A percentile compares a stretch with the other conserved stretches of the same genome.
Conservation (phyloP, 805 yeast species). For the Metschnikowia peoriensis region DNA sequence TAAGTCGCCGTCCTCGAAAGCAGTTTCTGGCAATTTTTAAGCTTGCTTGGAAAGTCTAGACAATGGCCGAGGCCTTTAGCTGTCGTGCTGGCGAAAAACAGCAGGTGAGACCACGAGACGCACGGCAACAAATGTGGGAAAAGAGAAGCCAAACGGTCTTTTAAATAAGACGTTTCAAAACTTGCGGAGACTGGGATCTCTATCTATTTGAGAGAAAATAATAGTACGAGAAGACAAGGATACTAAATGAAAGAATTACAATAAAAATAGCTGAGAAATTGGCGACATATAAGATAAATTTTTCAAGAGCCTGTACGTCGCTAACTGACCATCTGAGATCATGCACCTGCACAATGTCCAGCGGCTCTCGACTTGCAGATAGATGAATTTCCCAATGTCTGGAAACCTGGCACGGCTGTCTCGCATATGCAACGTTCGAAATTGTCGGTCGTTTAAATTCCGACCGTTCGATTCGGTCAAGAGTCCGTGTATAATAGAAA, state of each 20-base stretch:
- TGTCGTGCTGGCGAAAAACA: slow-evolving; percentile 12
- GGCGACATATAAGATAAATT: slow-evolving; percentile 5
- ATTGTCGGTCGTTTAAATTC: slow-evolving; percentile 4
- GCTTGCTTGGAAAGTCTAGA: slow-evolving; percentile 12
- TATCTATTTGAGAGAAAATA: not conserved
- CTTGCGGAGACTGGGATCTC: too few species aligned
- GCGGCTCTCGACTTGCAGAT: slow-evolving; percentile 5
- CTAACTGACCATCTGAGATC: slow-evolving; percentile 1
- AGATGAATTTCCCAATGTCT: not conserved
- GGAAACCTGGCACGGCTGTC: slow-evolving; percentile 2
- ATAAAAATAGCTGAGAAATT: not conserved
- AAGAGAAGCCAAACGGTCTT: not conserved
- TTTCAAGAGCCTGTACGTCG: slow-evolving; percentile 2
- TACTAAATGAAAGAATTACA: not conserved
- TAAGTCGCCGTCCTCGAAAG: not conserved
- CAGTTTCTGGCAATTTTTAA: not conserved
- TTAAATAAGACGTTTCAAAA: too few species aligned
- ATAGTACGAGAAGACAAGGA: not conserved
- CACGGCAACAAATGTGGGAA: not conserved
- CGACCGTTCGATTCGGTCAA: slow-evolving; percentile 1
- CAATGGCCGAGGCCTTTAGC: slow-evolving; percentile 14
- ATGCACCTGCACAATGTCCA: slow-evolving; percentile 12
- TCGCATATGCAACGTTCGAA: slow-evolving; percentile 6
- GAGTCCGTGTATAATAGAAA: not conserved
- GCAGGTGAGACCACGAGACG: slow-evolving; percentile 5